A percentile compares a stretch with the other conserved stretches of the same genome.
These are phyloP conservation scores for Boletus tylopilopsis DNA, from an alignment of 768 basidiomycete genomes.

Conservation along the genomic window DNA sequence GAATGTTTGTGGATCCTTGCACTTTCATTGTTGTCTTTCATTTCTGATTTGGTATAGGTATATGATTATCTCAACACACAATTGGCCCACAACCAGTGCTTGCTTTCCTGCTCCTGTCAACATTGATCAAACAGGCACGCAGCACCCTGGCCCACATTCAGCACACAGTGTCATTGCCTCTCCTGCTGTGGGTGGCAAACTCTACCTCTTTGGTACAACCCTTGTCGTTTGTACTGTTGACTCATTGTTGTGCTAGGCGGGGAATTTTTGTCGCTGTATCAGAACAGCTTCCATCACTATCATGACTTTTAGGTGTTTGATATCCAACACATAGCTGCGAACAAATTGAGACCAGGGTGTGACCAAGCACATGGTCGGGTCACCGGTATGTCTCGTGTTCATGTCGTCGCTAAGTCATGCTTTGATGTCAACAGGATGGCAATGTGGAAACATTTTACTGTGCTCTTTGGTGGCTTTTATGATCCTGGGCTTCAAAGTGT, in stretches of 20 bases:
- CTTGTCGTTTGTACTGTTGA: neutral
- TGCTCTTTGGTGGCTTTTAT: slow-evolving; percentile 89
- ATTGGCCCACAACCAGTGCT: slow-evolving; percentile 77
- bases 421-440: slow-evolving; percentile 56
- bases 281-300: slow-evolving; percentile 85
- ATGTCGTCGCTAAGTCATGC: too few species aligned
- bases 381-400: slow-evolving; percentile 60
- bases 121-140: slow-evolving; percentile 68
- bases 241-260: slow-evolving; percentile 48
- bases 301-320: slow-evolving; percentile 89
- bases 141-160: slow-evolving; percentile 77
- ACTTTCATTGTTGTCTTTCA: neutral
- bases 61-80: slow-evolving; percentile 79
- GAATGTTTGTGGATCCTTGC: slow-evolving; percentile 51
- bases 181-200: slow-evolving; percentile 77
- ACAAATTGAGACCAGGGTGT: slow-evolving; percentile 78
- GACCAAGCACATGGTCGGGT: slow-evolving; percentile 78
- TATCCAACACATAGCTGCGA: slow-evolving; percentile 80
- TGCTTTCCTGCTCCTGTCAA: slow-evolving; percentile 70
- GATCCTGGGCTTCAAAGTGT: slow-evolving; percentile 81
- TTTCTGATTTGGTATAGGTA: slow-evolving; percentile 41
- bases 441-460: slow-evolving; percentile 81
- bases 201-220: slow-evolving; percentile 70
- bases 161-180: slow-evolving; percentile 80
- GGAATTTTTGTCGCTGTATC: slow-evolving; percentile 80